Evolutionary conservation across 805 yeast species (phyloP).

Genomic region (Teunomyces lycoperdinae): DNA sequence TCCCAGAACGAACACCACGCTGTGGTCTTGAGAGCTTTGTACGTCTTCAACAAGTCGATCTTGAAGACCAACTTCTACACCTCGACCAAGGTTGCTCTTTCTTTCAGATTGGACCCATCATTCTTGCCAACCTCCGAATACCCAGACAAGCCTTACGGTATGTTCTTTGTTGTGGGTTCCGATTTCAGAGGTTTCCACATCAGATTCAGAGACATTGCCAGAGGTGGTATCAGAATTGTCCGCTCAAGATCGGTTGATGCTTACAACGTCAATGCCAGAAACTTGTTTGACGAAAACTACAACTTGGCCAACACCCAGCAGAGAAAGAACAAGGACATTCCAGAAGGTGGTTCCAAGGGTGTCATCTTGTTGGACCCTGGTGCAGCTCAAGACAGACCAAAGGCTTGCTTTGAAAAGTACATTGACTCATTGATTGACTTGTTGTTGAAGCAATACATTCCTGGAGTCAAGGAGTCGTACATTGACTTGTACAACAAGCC

Average conservation of each 20-base stretch:
- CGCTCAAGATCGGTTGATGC: slow-evolving; percentile 83
- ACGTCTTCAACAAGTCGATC: slow-evolving; percentile 79
- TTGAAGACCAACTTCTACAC: slow-evolving; percentile 92
- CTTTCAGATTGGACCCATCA: slow-evolving; percentile 85
- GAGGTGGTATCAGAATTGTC: slow-evolving; percentile 97
- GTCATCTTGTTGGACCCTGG: slow-evolving; percentile 84
- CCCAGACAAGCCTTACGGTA: slow-evolving; percentile 90
- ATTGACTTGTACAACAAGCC: slow-evolving; percentile 81
- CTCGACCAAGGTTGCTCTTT: slow-evolving; percentile 90
- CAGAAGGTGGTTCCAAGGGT: slow-evolving; percentile 99
- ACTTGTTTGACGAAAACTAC: slow-evolving; percentile 93
- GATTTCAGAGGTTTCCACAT: slow-evolving; percentile 98
- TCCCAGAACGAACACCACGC: slow-evolving; percentile 80
- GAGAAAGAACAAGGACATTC: slow-evolving; percentile 94
- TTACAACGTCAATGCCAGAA: slow-evolving; percentile 78
- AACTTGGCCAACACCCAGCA: slow-evolving; percentile 95
- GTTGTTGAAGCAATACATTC: slow-evolving; percentile 64
- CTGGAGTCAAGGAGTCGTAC: slow-evolving; percentile 77
- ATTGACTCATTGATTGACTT: slow-evolving; percentile 88
- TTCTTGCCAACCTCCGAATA: slow-evolving; percentile 84
- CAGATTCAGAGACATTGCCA: slow-evolving; percentile 93
- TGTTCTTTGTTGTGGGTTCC: slow-evolving; percentile 93
- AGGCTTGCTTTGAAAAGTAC: slow-evolving; percentile 86
- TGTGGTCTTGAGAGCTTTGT: slow-evolving; percentile 76
- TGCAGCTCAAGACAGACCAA: slow-evolving; percentile 72